Base-by-base conservation (phyloP, 208 protist species). In the Leishmania lainsoni region DNA sequence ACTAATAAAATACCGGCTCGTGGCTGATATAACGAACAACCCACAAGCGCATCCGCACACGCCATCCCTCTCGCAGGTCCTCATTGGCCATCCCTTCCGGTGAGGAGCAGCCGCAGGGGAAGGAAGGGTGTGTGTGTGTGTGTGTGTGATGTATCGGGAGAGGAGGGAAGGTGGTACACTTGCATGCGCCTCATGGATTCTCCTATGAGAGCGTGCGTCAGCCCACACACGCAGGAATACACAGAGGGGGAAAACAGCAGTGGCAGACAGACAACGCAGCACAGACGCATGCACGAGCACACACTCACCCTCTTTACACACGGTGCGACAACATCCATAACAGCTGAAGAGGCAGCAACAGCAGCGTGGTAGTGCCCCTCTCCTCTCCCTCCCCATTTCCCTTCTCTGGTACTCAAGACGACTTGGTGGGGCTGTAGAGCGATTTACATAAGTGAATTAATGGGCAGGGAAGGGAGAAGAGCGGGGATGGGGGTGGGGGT, bases 211-310 rank as follows among this genome's bases (percentile, higher is more conserved):
- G 56, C 26, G 26, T 8, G 56, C 56, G 16, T 61, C 56, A 9
- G n/a, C 56, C 56, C 26, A 81, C 65, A 69, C 39, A 77, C 58
- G 48, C 29, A 71, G 32, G 32, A 71, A 71, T 48, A 22, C 65
- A 48, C 56, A 71, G 58, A 29, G 16, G 26, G 58, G 26, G 26
- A 29, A 63, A 63, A 39, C 61, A 20, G 17, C 4, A 39, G 26
- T 17, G 61, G n/a, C 9, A 12, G 29, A 16, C n/a, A 35, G 59
- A 66, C 12, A 39, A 12, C 9, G 12, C 26, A 32, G 12, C 29
- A 12, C 61, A 39, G 61, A 35, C 5, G 29, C 12, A 39, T 66
- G 29, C 12, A 8, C 12, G 10, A 12, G 26, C 26, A n/a, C 58
- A 63, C 5, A 63, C 26, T 63, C 26, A 9, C 6, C 58, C 58